Conservation (phyloP, 306 rosid species). For the Calophaca sinica region DNA sequence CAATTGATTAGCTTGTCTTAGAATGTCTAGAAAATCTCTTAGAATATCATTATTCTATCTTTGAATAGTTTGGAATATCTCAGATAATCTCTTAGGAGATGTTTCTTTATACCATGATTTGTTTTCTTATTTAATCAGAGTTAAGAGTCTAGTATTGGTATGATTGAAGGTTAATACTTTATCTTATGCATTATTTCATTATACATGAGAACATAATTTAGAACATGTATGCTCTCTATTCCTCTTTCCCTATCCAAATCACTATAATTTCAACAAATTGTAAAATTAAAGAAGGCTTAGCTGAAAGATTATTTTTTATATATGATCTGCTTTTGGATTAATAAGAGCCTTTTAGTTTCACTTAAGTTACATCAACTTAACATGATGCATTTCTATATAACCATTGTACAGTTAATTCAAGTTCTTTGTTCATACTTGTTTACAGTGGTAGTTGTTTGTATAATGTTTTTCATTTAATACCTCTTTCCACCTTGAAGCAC, state of each 20-base stretch:
- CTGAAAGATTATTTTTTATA: slow-evolving; percentile 25
- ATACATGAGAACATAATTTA: neutral
- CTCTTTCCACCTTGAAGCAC: slow-evolving; percentile 28
- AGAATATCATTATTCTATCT: neutral
- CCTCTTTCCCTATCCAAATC: neutral
- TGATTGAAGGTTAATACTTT: neutral
- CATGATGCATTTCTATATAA: neutral
- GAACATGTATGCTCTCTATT: neutral
- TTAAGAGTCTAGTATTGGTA: neutral
- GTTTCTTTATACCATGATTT: neutral
- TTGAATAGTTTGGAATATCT: neutral
- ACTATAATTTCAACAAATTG: neutral
- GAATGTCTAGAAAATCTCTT: neutral
- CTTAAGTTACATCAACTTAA: neutral
- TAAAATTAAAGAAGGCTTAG: neutral
- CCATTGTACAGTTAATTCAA: neutral
- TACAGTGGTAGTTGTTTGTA: neutral
- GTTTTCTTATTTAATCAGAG: neutral
- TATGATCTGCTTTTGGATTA: neutral
- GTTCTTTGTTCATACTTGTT: slow-evolving; percentile 21
- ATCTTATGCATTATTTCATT: neutral
- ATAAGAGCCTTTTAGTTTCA: slow-evolving; percentile 2
- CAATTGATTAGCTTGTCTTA: slow-evolving; percentile 7
- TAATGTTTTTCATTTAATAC: slow-evolving; percentile 16
- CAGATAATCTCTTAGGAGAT: neutral